Conservation (phyloP, 2,329 filamentous ascomycete species). For the Aurifilum marmelostoma region DNA sequence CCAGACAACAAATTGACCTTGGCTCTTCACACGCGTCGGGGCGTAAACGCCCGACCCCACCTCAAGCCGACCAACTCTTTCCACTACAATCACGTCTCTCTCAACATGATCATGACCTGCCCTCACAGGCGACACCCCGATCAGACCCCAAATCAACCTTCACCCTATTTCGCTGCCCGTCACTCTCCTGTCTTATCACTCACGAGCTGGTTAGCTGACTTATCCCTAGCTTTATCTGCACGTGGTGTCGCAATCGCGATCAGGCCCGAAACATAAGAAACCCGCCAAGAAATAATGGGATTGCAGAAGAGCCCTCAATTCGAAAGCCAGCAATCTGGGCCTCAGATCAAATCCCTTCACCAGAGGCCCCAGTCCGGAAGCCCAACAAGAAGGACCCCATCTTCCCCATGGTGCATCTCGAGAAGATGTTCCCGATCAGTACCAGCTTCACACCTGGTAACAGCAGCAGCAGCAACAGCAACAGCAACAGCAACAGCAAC, state of each 20-base stretch:
- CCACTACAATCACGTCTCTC: neutral
- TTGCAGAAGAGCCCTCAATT: neutral
- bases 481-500: slow-evolving; percentile 13
- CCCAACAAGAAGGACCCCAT: neutral
- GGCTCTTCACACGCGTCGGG: neutral
- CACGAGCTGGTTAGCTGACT: slow-evolving; percentile 5
- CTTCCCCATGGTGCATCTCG: neutral
- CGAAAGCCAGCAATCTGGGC: slow-evolving; percentile 1
- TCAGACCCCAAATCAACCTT: neutral
- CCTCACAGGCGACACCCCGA: neutral
- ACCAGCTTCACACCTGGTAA: neutral
- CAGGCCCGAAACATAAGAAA: neutral
- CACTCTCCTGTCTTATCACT: neutral
- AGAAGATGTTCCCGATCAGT: slow-evolving; percentile 8
- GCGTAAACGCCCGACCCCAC: slow-evolving; percentile 15
- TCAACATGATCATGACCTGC: neutral
- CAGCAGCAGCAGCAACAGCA: neutral
- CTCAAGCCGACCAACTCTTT: neutral
- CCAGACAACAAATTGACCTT: neutral
- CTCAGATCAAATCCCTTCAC: no score
- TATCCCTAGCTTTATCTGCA: slow-evolving; percentile 25
- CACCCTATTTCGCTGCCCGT: neutral
- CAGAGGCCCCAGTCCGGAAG: neutral
- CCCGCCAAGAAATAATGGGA: slow-evolving; percentile 16
- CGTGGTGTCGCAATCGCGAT: slow-evolving; percentile 15